Base-by-base conservation (phyloP, 1,284 basidiomycete genomes). In the Hortiboletus rubellus region DNA sequence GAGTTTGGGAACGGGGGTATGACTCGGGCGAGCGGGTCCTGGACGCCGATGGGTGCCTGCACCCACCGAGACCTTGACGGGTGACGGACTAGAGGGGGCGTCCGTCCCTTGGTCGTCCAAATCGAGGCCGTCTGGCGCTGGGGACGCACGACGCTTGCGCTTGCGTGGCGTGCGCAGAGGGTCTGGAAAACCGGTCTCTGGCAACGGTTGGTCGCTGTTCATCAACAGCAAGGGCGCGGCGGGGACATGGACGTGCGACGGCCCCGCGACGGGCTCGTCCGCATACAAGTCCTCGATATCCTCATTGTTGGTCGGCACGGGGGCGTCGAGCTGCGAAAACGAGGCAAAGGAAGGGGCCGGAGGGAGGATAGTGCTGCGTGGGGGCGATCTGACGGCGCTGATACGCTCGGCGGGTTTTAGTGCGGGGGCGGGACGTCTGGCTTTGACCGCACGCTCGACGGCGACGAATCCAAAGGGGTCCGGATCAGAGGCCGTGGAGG, bases 381-480 rank as follows among this genome's bases (percentile, higher is more conserved):
- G 67, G 7, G 68, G 68, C 0, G 70, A 69, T 31, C 60, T 69
- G 49, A 60, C 27, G 34, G 42, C 22, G 34, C 50, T 61, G 54
- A 47, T 33, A 18, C 60, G 58, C 9, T 49, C 50, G 9, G 43
- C 11, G 17, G 64, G 50, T 46, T 54, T 63, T 34, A 52, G 48
- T 27, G 45, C 48, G 31, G 48, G 51, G 2, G 43, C 46, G 7
- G 27, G 30, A 5, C 61, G 67, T 31, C 63, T 72, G 3, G 60
- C 61, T 44, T 75, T 77, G 46, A 79, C 52, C 22, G 71, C 70
- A 31, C 69, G 65, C 63, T 80, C 79, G 1, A 74, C 70, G 9
- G 75, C 77, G 18, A 78, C 60, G 30, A 80, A 73, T 0, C 78
- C 78, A 54, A 80, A 80, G 1, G 78, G 79, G 42, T 81, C 79